These are phyloP conservation scores for Diplosphaera chodatii DNA, from an alignment of 139 green algal genomes.

Conservation along the genomic window DNA sequence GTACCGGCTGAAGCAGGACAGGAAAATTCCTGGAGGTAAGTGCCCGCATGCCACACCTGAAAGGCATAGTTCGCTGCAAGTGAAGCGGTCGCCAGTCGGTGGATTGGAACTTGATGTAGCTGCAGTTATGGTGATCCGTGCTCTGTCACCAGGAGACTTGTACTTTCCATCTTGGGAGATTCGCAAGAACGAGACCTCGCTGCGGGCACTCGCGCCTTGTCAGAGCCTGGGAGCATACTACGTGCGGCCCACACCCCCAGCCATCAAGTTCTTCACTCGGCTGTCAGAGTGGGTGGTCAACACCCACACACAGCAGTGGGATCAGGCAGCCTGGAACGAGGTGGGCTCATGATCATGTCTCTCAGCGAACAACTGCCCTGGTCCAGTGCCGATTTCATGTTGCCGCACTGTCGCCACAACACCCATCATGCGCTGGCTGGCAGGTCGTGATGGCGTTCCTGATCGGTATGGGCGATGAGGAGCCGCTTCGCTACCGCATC, in stretches of 20 bases:
- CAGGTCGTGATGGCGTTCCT: conserved; percentile 2
- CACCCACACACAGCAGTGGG: conserved; percentile 3
- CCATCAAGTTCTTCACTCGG: neutral
- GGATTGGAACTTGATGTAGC: too few species aligned
- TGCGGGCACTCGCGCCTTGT: conserved; percentile 2
- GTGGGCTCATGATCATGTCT: too few species aligned
- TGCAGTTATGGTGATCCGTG: too few species aligned
- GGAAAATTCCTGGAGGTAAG: neutral
- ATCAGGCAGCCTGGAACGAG: conserved; percentile 13
- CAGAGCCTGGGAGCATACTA: conserved; percentile 8
- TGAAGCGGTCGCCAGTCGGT: too few species aligned
- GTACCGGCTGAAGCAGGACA: neutral
- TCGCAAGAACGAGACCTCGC: neutral
- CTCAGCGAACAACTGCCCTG: too few species aligned
- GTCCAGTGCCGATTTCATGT: too few species aligned
- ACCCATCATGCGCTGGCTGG: too few species aligned
- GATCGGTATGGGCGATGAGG: neutral
- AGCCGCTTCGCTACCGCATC: conserved; percentile 8
- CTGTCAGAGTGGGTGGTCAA: neutral
- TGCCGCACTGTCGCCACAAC: too few species aligned
- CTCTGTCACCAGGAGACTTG: neutral
- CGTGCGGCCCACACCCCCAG: neutral
- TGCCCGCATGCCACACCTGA: too few species aligned
- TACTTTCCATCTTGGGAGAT: neutral
- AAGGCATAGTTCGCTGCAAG: too few species aligned